These are phyloP conservation scores for Trichosporon ovoides DNA, from an alignment of 1,284 basidiomycete genomes.

Conservation along the genomic window DNA sequence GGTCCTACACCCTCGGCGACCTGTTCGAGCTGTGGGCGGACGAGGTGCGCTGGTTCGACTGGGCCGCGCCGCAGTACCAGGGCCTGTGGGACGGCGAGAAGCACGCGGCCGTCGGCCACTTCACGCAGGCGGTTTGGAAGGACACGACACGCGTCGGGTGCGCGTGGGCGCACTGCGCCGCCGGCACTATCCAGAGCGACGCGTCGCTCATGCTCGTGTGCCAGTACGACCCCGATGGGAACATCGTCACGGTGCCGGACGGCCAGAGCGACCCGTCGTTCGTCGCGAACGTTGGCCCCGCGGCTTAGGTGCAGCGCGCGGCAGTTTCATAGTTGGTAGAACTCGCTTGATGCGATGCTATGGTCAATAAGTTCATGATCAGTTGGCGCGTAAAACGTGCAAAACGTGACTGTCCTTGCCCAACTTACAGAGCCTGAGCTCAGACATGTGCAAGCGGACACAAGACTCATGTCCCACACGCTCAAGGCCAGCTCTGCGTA, in stretches of 20 bases:
- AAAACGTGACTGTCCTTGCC: too few relatives aligned
- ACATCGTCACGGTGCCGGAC: slow-evolving; percentile 17
- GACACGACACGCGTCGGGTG: slow-evolving; percentile 39
- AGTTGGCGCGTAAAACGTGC: too few relatives aligned
- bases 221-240: slow-evolving; percentile 31
- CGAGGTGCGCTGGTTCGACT: slow-evolving; percentile 29
- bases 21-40: slow-evolving; percentile 36
- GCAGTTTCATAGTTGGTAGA: background rate
- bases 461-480: too few relatives aligned
- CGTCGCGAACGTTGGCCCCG: slow-evolving; percentile 23
- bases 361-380: background rate
- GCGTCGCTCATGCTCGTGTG: slow-evolving; percentile 20
- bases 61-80: slow-evolving; percentile 29
- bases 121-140: slow-evolving; percentile 46
- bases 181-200: slow-evolving; percentile 23
- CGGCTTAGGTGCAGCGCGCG: too few relatives aligned
- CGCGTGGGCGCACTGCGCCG: slow-evolving; percentile 26
- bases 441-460: too few relatives aligned
- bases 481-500: too few relatives aligned
- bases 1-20: slow-evolving; percentile 23
- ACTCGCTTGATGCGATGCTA: background rate
- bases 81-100: background rate
- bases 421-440: too few relatives aligned
- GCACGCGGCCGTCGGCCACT: slow-evolving; percentile 29
- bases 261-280: slow-evolving; percentile 10